Evolutionary conservation across 2,329 filamentous ascomycete species (phyloP), one percentile per base, ranked within the genome.

Genomic region (Aspergillus intermedius): DNA sequence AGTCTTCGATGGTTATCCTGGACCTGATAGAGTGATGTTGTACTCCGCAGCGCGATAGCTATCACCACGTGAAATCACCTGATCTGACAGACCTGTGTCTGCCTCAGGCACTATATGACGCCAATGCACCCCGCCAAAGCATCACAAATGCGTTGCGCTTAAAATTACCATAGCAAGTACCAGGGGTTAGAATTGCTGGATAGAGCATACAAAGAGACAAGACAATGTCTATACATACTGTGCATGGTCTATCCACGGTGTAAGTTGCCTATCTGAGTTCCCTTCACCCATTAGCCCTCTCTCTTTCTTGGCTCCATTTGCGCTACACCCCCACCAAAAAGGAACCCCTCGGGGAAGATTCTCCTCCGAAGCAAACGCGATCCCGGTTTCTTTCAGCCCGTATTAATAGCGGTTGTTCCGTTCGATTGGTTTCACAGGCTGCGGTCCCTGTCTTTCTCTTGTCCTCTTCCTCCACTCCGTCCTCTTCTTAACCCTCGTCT

Each of bases 371-470:
- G 17, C 34, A 37, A 30, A 30, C 25, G 34, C 34, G 34, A 37
- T 17, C 34, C 34, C n/a, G n/a, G 34, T 37, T 37, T 6, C 3
- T 5, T n/a, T 37, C 34, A 37, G 34, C 7, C 34, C 34, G 17
- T 21, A 40, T 21, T 40, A 43, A 43, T 13, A 25, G 25, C 25
- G 25, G 9, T 30, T 10, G 8, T 30, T 12, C 25, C 19, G 15
- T 25, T 21, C 17, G 19, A 40, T 40, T 40, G 5, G 17, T n/a
- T 22, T 13, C 10, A 12, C 37, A 40, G 37, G 17, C 17, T 40
- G 37, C 37, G 37, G 19, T 41, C 46, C 44, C 45, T 47, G 42
- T 46, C 46, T 32, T 43, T 13, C 21, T 49, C 44, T 15, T 45
- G 25, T 45, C 46, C 45, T 50, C 22, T 28, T 10, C 32, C 10